These are phyloP conservation scores for Umbilicus rupestris DNA, from an alignment of 164 flowering plant genomes.

Conservation along the genomic window DNA sequence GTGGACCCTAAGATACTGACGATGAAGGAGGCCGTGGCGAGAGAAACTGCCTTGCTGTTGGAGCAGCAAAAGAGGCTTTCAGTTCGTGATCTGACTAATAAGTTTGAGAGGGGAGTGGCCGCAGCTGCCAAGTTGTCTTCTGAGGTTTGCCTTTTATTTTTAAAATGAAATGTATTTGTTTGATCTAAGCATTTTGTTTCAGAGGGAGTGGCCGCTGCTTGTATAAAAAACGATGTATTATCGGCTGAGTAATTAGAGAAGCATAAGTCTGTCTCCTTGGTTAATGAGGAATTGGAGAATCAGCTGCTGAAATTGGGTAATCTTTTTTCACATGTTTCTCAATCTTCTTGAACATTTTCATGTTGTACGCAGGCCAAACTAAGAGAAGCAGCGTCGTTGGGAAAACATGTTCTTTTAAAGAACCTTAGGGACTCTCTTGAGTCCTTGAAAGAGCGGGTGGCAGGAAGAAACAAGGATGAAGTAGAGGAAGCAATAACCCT, in stretches of 20 bases:
- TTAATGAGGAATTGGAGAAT: neutral
- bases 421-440: slow-evolving; percentile 74
- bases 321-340: neutral
- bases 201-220: neutral
- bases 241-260: neutral
- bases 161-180: neutral
- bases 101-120: slow-evolving; percentile 64
- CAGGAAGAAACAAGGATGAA: slow-evolving; percentile 66
- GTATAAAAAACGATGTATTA: neutral
- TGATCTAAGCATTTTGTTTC: neutral
- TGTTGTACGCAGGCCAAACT: slow-evolving; percentile 45
- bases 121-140: slow-evolving; percentile 64
- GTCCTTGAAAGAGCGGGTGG: slow-evolving; percentile 46
- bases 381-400: slow-evolving; percentile 54
- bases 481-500: slow-evolving; percentile 62
- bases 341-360: neutral
- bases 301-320: neutral
- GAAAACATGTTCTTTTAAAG: slow-evolving; percentile 63
- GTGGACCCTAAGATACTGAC: slow-evolving; percentile 42
- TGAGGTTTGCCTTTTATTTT: slow-evolving; percentile 32
- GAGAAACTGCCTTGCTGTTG: slow-evolving; percentile 41
- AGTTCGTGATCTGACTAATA: slow-evolving; percentile 66
- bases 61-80: slow-evolving; percentile 72
- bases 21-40: slow-evolving; percentile 56
- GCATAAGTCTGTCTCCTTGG: neutral